Conservation (phyloP, 2,329 filamentous ascomycete genomes). For the Geosmithia morbida region DNA sequence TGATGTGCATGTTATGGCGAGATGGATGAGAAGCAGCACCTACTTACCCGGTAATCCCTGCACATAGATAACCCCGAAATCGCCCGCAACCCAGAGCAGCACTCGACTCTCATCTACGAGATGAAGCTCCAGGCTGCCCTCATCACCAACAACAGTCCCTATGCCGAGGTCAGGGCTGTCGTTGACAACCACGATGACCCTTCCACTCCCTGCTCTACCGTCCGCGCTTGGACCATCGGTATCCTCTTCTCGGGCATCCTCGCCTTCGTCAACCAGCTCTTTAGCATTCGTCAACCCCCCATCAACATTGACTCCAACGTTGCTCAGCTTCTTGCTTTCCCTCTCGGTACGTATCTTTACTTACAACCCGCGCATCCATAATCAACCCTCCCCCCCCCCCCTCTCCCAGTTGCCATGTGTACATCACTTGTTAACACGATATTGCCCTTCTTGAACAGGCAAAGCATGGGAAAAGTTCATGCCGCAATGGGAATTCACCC, state of each 20-base stretch:
- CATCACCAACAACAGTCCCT: constrained; percentile 38
- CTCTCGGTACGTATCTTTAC: constrained; percentile 14
- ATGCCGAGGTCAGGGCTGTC: constrained; percentile 38
- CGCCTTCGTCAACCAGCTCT: constrained; percentile 37
- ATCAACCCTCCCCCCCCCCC: too few relatives aligned
- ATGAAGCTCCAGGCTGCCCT: constrained; percentile 38
- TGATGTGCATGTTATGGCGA: constrained; percentile 4
- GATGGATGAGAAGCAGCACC: too few relatives aligned
- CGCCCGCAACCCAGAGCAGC: constrained; percentile 19
- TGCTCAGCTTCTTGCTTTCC: constrained; percentile 36
- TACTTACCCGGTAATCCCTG: too few relatives aligned
- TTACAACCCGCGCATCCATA: too few relatives aligned
- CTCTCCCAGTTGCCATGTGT: too few relatives aligned
- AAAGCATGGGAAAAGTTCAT: constrained; percentile 16
- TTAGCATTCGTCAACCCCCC: constrained; percentile 35
- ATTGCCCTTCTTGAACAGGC: too few relatives aligned
- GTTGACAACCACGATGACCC: constrained; percentile 40
- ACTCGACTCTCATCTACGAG: constrained; percentile 27
- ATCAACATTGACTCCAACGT: constrained; percentile 37
- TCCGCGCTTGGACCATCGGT: constrained; percentile 36
- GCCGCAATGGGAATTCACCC: constrained; percentile 14
- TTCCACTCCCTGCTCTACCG: constrained; percentile 29
- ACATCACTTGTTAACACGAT: too few relatives aligned
- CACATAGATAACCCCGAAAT: constrained; percentile 12
- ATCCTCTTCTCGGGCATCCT: constrained; percentile 28